A percentile compares a stretch with the other conserved stretches of the same genome.
phyloP scores from a whole-genome alignment of 164 flowering plant species.

The Annona squamosa region DNA sequence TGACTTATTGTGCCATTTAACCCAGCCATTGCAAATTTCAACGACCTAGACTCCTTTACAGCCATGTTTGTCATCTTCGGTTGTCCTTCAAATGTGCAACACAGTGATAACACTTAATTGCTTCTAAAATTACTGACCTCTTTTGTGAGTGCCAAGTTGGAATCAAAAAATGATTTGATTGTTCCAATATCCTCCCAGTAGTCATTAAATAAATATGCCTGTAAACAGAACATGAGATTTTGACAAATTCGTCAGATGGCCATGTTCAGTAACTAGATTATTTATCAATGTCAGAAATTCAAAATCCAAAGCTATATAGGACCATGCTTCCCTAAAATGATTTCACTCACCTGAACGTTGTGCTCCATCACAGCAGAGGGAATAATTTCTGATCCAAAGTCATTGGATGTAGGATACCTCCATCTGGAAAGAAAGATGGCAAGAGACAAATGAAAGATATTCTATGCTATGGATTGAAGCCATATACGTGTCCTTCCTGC shows the following conservation, averaged over 20 bases:
- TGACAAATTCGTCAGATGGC: neutral
- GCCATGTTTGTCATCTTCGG: neutral
- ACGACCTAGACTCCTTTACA: neutral
- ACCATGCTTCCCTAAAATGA: neutral
- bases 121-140: slow-evolving; percentile 42
- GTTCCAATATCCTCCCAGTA: slow-evolving; percentile 99
- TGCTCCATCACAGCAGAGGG: slow-evolving; percentile 76
- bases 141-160: slow-evolving; percentile 88
- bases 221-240: slow-evolving; percentile 8
- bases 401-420: slow-evolving; percentile 82
- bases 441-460: neutral
- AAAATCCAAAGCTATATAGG: neutral
- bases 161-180: slow-evolving; percentile 73
- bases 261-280: neutral
- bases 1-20: no score
- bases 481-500: neutral
- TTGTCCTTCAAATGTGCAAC: neutral
- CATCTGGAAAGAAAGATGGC: slow-evolving; percentile 17
- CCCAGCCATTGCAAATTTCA: no score
- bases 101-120: neutral
- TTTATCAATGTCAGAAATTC: neutral
- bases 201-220: slow-evolving; percentile 90
- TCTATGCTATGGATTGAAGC: neutral
- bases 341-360: slow-evolving; percentile 51
- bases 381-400: slow-evolving; percentile 96